Base-by-base conservation (phyloP, 805 yeast species). In the Grigorovia humatica region DNA sequence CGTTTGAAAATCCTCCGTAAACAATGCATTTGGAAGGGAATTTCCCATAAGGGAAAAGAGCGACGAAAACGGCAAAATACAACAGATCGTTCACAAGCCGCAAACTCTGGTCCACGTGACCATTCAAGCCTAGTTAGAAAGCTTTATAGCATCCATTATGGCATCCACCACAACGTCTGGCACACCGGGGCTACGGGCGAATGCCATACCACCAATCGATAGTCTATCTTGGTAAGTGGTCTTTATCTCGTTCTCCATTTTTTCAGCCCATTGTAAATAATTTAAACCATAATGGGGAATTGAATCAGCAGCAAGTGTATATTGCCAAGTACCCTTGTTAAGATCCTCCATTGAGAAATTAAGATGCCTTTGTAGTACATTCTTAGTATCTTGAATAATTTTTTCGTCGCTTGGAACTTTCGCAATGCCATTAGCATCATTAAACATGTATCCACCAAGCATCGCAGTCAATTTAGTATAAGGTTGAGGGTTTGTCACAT, bases 241-340 rank as follows among this genome's bases (percentile, higher is more conserved):
- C 2, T 65, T 50, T 4, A 77, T 51, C n/a, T 62, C 57, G 18
- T 60, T 51, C 38, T 71, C 65, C 29, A 75, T 70, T 15, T 67
- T 55, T 2, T 67, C 54, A 46, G 71, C 72, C 53, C 73, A 59
- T 3, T 71, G 74, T 18, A 72, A 70, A 63, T 83, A 88, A 1
- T 95, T 95, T 29, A 84, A 84, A 35, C 76, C 72, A 65, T 78
- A 88, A 62, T 84, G 93, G 0, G 97, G 97, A 46, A 90, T 82
- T 58, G 95, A 83, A 44, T 79, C 69, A 27, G 69, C 59, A 44
- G 81, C 80, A 23, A 72, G 59, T 15, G 72, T 72, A 7, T 70
- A 71, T 56, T 69, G 72, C 60, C 69, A 66, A 50, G 48, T 55
- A 27, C 64, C 68, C 4, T 57, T 55, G 6, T 63, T 57, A 15